Conservation (phyloP, 1,284 basidiomycete species). For the Papiliotrema terrestris region DNA sequence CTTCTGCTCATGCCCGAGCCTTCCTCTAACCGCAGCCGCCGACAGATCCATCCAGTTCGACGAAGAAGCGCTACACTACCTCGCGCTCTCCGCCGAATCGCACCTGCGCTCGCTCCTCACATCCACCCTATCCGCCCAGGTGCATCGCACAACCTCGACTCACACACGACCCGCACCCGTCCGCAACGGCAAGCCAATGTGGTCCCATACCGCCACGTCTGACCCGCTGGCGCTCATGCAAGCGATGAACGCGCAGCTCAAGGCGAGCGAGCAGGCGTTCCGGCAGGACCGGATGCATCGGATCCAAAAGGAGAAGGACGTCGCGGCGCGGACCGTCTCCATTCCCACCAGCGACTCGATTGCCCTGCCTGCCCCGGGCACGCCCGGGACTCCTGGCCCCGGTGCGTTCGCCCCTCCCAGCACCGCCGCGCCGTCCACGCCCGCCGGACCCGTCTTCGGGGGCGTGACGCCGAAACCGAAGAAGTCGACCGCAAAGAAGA, state of each 20-base stretch:
- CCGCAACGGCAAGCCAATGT: conserved; percentile 22
- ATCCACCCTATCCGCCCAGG: conserved; percentile 34
- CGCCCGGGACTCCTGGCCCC: too few species aligned
- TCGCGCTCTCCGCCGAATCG: conserved; percentile 40
- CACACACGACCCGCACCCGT: conserved; percentile 27
- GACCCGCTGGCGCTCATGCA: conserved; percentile 35
- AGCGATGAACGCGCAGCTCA: conserved; percentile 28
- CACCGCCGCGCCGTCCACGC: neutral
- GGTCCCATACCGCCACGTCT: conserved; percentile 31
- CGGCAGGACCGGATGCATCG: conserved; percentile 39
- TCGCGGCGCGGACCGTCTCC: conserved; percentile 5
- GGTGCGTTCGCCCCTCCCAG: conserved; percentile 2
- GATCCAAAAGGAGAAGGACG: conserved; percentile 27
- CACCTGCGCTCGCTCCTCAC: conserved; percentile 32
- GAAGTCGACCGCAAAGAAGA: conserved; percentile 13
- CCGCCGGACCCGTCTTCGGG: conserved; percentile 14
- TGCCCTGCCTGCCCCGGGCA: too few species aligned
- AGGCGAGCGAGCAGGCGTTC: conserved; percentile 39
- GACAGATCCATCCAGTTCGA: conserved; percentile 23
- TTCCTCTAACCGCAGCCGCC: too few species aligned
- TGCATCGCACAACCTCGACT: conserved; percentile 39
- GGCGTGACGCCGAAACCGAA: conserved; percentile 12
- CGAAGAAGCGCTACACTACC: conserved; percentile 36
- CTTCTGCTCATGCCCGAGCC: too few species aligned
- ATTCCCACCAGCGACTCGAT: too few species aligned